These are phyloP conservation scores for Fagus crenata DNA, from an alignment of 306 rosid species.

Conservation along the genomic window DNA sequence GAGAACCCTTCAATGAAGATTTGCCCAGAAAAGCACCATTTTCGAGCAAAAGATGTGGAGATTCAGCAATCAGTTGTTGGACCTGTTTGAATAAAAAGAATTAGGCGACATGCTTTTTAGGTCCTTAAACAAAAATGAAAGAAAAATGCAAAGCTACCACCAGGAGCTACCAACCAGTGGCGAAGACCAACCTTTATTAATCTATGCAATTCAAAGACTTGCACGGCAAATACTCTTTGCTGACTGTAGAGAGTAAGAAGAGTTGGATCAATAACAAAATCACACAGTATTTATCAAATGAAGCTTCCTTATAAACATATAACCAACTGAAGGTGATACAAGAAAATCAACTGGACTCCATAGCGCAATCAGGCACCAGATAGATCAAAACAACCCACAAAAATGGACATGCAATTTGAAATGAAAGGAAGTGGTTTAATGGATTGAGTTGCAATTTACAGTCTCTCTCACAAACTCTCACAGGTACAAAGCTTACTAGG, in stretches of 20 bases:
- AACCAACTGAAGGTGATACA: slow-evolving; percentile 11
- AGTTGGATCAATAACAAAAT: slow-evolving; percentile 59
- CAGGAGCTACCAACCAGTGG: slow-evolving; percentile 23
- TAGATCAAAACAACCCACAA: slow-evolving; percentile 25
- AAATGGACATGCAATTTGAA: slow-evolving; percentile 17
- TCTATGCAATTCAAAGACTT: slow-evolving; percentile 81
- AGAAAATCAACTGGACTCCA: slow-evolving; percentile 28
- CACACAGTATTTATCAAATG: slow-evolving; percentile 30
- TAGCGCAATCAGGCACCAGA: slow-evolving; percentile 26
- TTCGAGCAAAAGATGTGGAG: slow-evolving; percentile 75
- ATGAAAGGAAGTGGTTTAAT: slow-evolving; percentile 8
- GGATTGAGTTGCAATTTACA: slow-evolving; percentile 8
- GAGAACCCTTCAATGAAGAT: slow-evolving; percentile 51
- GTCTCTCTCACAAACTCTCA: slow-evolving; percentile 1
- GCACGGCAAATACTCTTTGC: slow-evolving; percentile 73
- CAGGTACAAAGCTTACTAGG: slow-evolving; percentile 20
- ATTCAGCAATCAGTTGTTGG: slow-evolving; percentile 84
- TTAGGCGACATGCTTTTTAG: slow-evolving; percentile 21
- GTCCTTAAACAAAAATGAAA: slow-evolving; percentile 16
- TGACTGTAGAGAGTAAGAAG: slow-evolving; percentile 75
- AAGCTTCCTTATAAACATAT: slow-evolving; percentile 28
- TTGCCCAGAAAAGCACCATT: slow-evolving; percentile 59
- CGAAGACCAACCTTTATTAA: slow-evolving; percentile 57
- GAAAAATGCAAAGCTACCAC: slow-evolving; percentile 23
- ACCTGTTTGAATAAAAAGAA: slow-evolving; percentile 60